Evolutionary conservation across 2,329 filamentous ascomycete species (phyloP).

Genomic region (Penicillium sp.): DNA sequence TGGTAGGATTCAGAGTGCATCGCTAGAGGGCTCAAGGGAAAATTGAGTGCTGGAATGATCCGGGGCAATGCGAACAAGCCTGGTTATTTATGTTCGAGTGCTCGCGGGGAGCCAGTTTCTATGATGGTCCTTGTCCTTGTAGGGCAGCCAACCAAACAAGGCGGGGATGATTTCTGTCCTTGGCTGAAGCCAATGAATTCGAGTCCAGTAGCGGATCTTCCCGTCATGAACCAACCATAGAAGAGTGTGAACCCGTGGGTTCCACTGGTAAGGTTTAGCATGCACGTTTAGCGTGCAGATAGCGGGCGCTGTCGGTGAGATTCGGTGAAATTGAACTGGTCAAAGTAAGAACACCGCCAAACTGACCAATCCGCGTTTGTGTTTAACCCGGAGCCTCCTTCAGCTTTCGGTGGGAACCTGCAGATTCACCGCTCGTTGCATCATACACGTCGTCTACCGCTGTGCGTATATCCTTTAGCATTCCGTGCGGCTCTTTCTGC

Average conservation of each 20-base stretch:
- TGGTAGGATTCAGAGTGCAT: conserved; percentile 16
- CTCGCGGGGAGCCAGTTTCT: neutral
- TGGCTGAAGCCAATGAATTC: conserved; percentile 10
- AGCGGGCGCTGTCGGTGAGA: conserved; percentile 7
- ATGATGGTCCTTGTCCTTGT: conserved; percentile 6
- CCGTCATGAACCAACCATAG: conserved; percentile 9
- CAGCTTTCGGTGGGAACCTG: conserved; percentile 10
- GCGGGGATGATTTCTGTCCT: conserved; percentile 5
- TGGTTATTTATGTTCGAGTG: conserved; percentile 17
- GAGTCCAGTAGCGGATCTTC: conserved; percentile 1
- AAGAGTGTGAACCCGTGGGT: neutral
- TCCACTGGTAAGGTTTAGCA: conserved; percentile 25
- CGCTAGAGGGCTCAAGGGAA: conserved; percentile 4
- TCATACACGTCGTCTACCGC: conserved; percentile 5
- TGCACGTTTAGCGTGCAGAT: too few species aligned
- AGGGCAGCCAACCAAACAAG: conserved; percentile 23
- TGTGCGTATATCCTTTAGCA: neutral
- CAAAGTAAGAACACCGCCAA: neutral
- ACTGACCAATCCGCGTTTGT: conserved; percentile 13
- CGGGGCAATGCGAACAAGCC: neutral
- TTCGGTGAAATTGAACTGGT: conserved; percentile 18
- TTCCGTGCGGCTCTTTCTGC: conserved; percentile 1
- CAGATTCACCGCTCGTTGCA: conserved; percentile 19
- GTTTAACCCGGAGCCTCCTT: conserved; percentile 22
- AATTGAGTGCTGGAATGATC: neutral